These are phyloP conservation scores for Acanthamoeba culbertsoni DNA, from an alignment of 208 protist species.

Conservation along the genomic window DNA sequence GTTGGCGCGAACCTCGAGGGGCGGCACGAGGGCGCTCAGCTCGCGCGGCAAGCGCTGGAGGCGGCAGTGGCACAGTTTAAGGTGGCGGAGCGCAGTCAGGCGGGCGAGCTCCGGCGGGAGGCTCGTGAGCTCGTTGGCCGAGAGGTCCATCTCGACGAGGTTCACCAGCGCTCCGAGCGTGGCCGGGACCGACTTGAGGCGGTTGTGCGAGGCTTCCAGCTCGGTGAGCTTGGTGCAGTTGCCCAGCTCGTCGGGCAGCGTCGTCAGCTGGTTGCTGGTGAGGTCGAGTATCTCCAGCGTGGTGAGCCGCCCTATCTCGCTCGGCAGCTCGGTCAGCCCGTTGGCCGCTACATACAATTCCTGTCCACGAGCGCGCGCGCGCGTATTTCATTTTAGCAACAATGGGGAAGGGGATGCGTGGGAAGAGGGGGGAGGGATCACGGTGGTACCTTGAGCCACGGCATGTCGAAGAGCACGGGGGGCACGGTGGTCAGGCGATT, in stretches of 20 bases:
- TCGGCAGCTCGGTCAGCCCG: background rate
- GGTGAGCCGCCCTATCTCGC: background rate
- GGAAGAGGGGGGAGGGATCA: background rate
- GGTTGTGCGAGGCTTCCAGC: conserved; percentile 36
- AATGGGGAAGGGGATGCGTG: too few relatives aligned
- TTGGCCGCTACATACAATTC: conserved; percentile 43
- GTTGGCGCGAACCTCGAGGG: background rate
- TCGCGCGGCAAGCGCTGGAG: background rate
- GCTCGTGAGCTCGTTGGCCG: background rate
- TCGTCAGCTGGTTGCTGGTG: background rate
- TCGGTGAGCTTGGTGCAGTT: background rate
- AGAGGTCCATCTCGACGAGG: conserved; percentile 36
- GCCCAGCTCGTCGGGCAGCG: conserved; percentile 11
- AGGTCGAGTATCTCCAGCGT: conserved; percentile 39
- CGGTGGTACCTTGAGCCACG: conserved; percentile 10
- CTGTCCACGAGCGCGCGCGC: background rate
- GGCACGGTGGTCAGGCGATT: background rate
- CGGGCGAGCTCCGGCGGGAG: background rate
- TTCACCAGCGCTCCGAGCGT: background rate
- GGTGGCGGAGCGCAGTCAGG: background rate
- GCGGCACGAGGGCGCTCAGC: background rate
- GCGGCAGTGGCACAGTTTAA: conserved; percentile 42
- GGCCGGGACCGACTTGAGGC: background rate
- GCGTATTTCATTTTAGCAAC: too few relatives aligned
- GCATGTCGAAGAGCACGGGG: background rate